These are phyloP conservation scores for Eimeria falciformis DNA, from an alignment of 169 alveolate species.

Conservation along the genomic window DNA sequence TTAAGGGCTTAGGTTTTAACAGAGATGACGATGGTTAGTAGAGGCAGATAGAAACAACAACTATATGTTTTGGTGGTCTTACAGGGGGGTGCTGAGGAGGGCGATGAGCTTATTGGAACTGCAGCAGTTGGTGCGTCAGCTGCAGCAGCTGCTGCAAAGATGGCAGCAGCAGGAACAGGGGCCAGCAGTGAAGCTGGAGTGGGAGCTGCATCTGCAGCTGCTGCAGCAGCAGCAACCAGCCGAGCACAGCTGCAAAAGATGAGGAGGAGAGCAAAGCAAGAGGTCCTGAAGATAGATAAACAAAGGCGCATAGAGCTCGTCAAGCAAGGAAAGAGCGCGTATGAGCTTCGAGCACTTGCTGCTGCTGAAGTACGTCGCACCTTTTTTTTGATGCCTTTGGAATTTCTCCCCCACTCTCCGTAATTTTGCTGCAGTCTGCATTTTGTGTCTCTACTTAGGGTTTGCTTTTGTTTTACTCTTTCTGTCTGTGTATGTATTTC, in stretches of 20 bases:
- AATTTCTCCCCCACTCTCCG: neutral
- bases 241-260: slow-evolving; percentile 57
- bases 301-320: slow-evolving; percentile 72
- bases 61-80: neutral
- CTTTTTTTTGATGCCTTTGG: slow-evolving; percentile 19
- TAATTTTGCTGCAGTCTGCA: neutral
- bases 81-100: slow-evolving; percentile 27
- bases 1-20: slow-evolving; percentile 29
- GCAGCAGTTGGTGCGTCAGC: neutral
- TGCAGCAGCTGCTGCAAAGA: neutral
- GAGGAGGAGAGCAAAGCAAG: slow-evolving; percentile 45
- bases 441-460: neutral
- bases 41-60: neutral
- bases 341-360: slow-evolving; percentile 72
- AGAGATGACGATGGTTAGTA: neutral
- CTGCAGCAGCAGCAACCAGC: slow-evolving; percentile 20
- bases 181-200: slow-evolving; percentile 35
- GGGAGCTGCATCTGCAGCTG: slow-evolving; percentile 27
- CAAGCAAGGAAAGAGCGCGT: slow-evolving; percentile 75
- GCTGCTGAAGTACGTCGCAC: slow-evolving; percentile 72
- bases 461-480: neutral
- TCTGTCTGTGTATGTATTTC: neutral
- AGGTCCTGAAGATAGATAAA: slow-evolving; percentile 73
- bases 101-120: slow-evolving; percentile 7
- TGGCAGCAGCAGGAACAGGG: neutral